Percentiles rank a stretch among this genome's conserved stretches.
phyloP scores from a whole-genome alignment of 2,329 filamentous ascomycete species.

The Fusarium luffae region DNA sequence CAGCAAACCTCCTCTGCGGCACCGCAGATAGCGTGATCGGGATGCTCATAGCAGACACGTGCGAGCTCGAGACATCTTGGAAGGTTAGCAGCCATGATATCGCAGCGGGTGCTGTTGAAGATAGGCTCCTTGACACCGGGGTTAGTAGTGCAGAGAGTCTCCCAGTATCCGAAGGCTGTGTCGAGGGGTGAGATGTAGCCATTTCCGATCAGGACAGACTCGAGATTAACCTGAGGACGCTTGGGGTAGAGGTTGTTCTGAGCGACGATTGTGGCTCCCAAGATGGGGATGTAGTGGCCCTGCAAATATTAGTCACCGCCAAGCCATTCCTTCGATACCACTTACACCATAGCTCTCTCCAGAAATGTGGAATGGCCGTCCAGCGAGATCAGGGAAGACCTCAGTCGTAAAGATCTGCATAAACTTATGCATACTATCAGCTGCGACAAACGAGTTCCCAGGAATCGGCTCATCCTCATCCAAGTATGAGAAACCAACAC shows the following conservation, averaged over 20 bases:
- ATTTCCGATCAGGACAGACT: constrained; percentile 35
- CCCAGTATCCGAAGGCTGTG: constrained; percentile 36
- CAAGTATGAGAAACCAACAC: constrained; percentile 39
- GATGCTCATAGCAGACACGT: constrained; percentile 33
- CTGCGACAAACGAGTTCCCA: constrained; percentile 32
- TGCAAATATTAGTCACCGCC: neutral
- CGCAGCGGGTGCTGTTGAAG: constrained; percentile 35
- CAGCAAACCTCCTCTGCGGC: constrained; percentile 31
- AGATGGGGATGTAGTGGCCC: constrained; percentile 36
- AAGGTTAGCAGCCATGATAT: constrained; percentile 28
- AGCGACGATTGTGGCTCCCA: constrained; percentile 38
- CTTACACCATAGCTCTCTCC: constrained; percentile 38
- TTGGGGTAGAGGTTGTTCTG: constrained; percentile 33
- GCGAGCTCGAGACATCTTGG: constrained; percentile 33
- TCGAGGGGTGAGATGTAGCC: constrained; percentile 37
- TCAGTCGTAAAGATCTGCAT: constrained; percentile 30
- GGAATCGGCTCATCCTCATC: constrained; percentile 27
- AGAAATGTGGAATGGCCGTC: constrained; percentile 30
- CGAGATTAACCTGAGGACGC: constrained; percentile 19
- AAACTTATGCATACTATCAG: constrained; percentile 33
- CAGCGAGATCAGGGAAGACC: constrained; percentile 14
- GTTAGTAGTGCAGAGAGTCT: constrained; percentile 37
- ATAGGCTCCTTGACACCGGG: constrained; percentile 22
- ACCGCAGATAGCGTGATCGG: constrained; percentile 28
- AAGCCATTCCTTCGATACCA: accelerated